Evolutionary conservation across 2,329 filamentous ascomycete species (phyloP).

Genomic region (Cercospora citrullina): DNA sequence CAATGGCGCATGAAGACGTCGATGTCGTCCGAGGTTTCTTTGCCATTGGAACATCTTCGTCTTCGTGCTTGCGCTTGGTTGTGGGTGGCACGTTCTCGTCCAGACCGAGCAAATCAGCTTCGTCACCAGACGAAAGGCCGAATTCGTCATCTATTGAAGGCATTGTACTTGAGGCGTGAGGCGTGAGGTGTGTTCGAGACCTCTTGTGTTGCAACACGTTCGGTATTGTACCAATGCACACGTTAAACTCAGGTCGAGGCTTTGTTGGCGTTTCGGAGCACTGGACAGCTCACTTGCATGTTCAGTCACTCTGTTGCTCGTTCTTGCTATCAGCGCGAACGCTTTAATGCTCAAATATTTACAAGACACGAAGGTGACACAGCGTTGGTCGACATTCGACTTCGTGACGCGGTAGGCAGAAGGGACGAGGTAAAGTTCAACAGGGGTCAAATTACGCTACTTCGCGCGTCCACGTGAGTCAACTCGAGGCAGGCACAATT

Average conservation of each 20-base stretch:
- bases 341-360: neutral
- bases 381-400: neutral
- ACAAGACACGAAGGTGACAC: neutral
- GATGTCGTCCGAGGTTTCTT: slow-evolving; percentile 17
- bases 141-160: slow-evolving; percentile 30
- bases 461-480: neutral
- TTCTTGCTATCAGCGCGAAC: neutral
- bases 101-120: slow-evolving; percentile 28
- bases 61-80: slow-evolving; percentile 22
- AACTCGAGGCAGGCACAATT: neutral
- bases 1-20: slow-evolving; percentile 14
- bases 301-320: neutral
- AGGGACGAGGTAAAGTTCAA: neutral
- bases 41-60: neutral
- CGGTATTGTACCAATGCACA: neutral
- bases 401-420: neutral
- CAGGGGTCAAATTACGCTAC: neutral
- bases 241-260: neutral
- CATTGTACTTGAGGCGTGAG: slow-evolving; percentile 6
- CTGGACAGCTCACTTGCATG: neutral
- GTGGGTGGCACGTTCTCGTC: slow-evolving; percentile 14
- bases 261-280: neutral
- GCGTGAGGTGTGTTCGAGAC: neutral
- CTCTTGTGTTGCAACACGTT: neutral
- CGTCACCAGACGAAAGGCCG: slow-evolving; percentile 30